Percentiles rank a stretch among this genome's conserved stretches.
Conservation (phyloP, 192 early-diverging fungal genomes). For the Backusella westeae region DNA sequence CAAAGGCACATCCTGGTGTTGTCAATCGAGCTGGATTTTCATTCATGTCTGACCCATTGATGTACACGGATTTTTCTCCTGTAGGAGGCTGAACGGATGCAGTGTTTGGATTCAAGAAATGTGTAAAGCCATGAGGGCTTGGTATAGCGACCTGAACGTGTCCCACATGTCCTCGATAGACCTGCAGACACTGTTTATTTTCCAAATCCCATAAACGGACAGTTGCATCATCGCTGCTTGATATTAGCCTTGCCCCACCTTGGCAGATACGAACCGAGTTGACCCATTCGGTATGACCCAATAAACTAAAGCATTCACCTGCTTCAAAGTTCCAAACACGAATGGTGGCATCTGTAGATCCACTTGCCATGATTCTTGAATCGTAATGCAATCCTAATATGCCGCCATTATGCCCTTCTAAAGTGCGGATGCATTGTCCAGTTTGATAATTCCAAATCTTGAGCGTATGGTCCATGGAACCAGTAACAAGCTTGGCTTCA, state of each 20-base stretch:
- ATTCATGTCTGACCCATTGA: background rate
- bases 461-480: slow-evolving; percentile 86
- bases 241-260: slow-evolving; percentile 60
- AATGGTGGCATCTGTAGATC: slow-evolving; percentile 78
- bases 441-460: slow-evolving; percentile 89
- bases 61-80: background rate
- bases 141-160: slow-evolving; percentile 55
- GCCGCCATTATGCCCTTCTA: slow-evolving; percentile 70
- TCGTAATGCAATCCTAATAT: slow-evolving; percentile 81
- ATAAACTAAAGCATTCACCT: slow-evolving; percentile 60
- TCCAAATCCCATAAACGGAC: slow-evolving; percentile 80
- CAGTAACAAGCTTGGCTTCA: slow-evolving; percentile 85
- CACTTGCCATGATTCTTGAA: slow-evolving; percentile 72
- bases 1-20: background rate
- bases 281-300: slow-evolving; percentile 82
- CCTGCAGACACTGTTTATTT: slow-evolving; percentile 57
- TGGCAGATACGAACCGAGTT: slow-evolving; percentile 80
- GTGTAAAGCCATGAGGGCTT: slow-evolving; percentile 15
- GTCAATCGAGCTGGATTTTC: background rate
- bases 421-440: slow-evolving; percentile 76
- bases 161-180: slow-evolving; percentile 63
- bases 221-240: slow-evolving; percentile 84
- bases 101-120: slow-evolving; percentile 18
- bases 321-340: slow-evolving; percentile 79
- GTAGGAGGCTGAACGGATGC: background rate